Percentiles rank a stretch among this genome's conserved stretches.
These are phyloP conservation scores for Maudiozyma turicensis DNA, from an alignment of 805 yeast genomes.

Conservation along the genomic window DNA sequence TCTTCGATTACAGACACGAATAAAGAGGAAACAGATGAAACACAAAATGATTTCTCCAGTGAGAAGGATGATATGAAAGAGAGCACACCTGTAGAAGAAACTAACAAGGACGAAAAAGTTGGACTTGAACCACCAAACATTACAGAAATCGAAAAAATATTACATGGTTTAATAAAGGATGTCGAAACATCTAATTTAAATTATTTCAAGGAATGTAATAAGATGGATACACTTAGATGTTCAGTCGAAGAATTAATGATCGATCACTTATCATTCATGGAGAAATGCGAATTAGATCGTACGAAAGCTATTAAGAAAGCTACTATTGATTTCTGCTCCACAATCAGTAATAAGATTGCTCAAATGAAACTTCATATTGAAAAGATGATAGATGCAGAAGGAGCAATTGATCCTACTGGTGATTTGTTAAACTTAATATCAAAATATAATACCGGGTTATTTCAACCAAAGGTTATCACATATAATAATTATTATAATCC, in stretches of 20 bases:
- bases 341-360: slow-evolving; percentile 51
- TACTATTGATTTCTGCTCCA: slow-evolving; percentile 59
- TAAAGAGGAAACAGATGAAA: background rate
- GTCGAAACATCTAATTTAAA: slow-evolving; percentile 47
- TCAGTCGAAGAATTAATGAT: slow-evolving; percentile 62
- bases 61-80: background rate
- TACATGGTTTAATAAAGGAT: slow-evolving; percentile 45
- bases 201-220: slow-evolving; percentile 45
- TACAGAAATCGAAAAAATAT: slow-evolving; percentile 34
- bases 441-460: slow-evolving; percentile 63
- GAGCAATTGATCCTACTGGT: slow-evolving; percentile 56
- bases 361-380: slow-evolving; percentile 51
- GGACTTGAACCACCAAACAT: slow-evolving; percentile 11
- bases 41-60: no score
- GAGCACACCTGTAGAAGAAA: background rate
- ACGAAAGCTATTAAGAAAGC: slow-evolving; percentile 67
- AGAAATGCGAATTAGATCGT: slow-evolving; percentile 73
- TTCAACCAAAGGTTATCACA: slow-evolving; percentile 58
- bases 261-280: slow-evolving; percentile 69
- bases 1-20: background rate
- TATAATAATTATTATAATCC: slow-evolving; percentile 76
- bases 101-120: background rate
- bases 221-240: slow-evolving; percentile 59
- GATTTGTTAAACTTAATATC: slow-evolving; percentile 61
- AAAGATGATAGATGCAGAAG: slow-evolving; percentile 53